phyloP scores from a whole-genome alignment of 805 yeast species.

The Zygotorulaspora chibaensis region DNA sequence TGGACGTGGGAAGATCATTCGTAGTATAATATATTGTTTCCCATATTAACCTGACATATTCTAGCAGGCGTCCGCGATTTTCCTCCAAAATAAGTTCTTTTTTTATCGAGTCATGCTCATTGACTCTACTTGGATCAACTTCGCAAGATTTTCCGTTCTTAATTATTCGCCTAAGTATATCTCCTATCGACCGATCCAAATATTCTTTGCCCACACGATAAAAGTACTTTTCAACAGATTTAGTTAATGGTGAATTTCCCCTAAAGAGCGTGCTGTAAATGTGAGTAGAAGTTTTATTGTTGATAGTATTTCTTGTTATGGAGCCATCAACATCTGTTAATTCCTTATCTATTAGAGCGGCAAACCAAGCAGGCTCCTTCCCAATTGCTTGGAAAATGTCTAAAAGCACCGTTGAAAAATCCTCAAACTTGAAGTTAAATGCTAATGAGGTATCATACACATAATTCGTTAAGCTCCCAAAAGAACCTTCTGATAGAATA shows the following conservation, averaged over 20 bases:
- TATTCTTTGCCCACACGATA: slow-evolving; percentile 76
- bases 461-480: slow-evolving; percentile 49
- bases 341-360: slow-evolving; percentile 63
- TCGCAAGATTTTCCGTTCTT: slow-evolving; percentile 60
- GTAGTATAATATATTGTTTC: slow-evolving; percentile 56
- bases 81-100: slow-evolving; percentile 41
- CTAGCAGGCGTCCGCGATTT: slow-evolving; percentile 47
- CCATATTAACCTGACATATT: slow-evolving; percentile 63
- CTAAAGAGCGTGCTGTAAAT: slow-evolving; percentile 66
- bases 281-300: slow-evolving; percentile 28
- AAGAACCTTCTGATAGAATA: slow-evolving; percentile 51
- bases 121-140: slow-evolving; percentile 66
- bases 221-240: slow-evolving; percentile 73
- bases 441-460: slow-evolving; percentile 21
- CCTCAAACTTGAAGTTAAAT: slow-evolving; percentile 46
- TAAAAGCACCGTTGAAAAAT: slow-evolving; percentile 53
- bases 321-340: slow-evolving; percentile 38
- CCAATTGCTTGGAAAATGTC: slow-evolving; percentile 72
- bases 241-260: slow-evolving; percentile 79
- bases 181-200: slow-evolving; percentile 66
- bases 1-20: slow-evolving; percentile 66
- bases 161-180: slow-evolving; percentile 54
- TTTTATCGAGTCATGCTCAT: slow-evolving; percentile 35
- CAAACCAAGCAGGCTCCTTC: slow-evolving; percentile 69
- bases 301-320: slow-evolving; percentile 19